phyloP scores from a whole-genome alignment of 2,329 filamentous ascomycete genomes.

The Phyllosticta paracitricarpa region DNA sequence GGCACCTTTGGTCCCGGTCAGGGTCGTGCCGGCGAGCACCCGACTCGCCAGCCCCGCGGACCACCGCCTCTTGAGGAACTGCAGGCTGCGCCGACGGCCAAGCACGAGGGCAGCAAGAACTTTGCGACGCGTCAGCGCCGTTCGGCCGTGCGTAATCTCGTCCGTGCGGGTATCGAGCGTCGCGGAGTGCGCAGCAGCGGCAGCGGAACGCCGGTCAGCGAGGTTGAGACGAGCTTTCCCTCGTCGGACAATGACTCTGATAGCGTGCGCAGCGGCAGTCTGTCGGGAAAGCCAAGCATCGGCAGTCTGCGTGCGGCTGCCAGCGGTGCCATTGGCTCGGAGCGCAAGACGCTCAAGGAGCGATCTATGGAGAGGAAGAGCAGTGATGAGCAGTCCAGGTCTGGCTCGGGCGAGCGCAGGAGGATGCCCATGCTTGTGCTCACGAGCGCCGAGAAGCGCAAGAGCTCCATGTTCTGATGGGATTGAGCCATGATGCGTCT shows the following conservation, averaged over 20 bases:
- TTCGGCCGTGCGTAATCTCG: slow-evolving; percentile 81
- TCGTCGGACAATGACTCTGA: slow-evolving; percentile 52
- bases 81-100: slow-evolving; percentile 77
- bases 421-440: slow-evolving; percentile 81
- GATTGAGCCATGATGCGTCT: no score
- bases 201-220: slow-evolving; percentile 82
- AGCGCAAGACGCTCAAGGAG: slow-evolving; percentile 53
- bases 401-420: slow-evolving; percentile 52
- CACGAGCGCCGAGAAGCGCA: slow-evolving; percentile 83
- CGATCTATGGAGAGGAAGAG: slow-evolving; percentile 25
- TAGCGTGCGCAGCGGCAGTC: slow-evolving; percentile 66
- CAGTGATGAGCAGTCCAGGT: slow-evolving; percentile 44
- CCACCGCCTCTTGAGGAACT: slow-evolving; percentile 90
- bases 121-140: slow-evolving; percentile 88
- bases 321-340: slow-evolving; percentile 79
- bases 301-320: slow-evolving; percentile 68
- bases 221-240: slow-evolving; percentile 60
- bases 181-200: slow-evolving; percentile 63
- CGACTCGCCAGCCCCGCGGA: slow-evolving; percentile 81
- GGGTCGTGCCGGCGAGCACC: slow-evolving; percentile 87
- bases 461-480: slow-evolving; percentile 53
- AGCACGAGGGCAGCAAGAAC: slow-evolving; percentile 93
- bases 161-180: slow-evolving; percentile 79
- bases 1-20: slow-evolving; percentile 90
- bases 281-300: slow-evolving; percentile 64